Conservation (phyloP, 2,329 filamentous ascomycete species). For the Pseudogymnoascus sp. region DNA sequence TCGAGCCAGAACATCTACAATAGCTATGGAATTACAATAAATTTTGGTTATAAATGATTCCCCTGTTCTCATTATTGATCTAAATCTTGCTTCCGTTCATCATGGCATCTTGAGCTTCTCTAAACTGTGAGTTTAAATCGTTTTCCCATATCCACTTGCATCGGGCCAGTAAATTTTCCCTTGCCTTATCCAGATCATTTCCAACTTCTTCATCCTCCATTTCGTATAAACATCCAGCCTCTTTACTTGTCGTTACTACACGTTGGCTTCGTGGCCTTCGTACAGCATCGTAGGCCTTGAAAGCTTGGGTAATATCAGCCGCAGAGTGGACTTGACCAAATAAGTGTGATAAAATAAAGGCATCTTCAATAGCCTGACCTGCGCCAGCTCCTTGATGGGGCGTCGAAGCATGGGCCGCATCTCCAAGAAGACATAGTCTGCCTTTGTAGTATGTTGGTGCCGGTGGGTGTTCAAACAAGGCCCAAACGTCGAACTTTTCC, state of each 20-base stretch:
- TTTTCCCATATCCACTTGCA: constrained; percentile 33
- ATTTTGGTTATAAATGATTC: background rate
- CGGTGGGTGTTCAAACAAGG: constrained; percentile 39
- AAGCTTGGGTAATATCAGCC: constrained; percentile 36
- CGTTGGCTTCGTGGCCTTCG: constrained; percentile 33
- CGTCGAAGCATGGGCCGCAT: constrained; percentile 56
- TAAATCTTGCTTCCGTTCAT: background rate
- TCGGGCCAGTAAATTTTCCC: constrained; percentile 29
- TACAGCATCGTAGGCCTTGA: constrained; percentile 44
- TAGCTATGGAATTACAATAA: background rate
- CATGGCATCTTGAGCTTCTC: constrained; percentile 32
- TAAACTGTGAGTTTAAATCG: constrained; percentile 31
- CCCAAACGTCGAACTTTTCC: constrained; percentile 42
- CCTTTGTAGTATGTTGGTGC: constrained; percentile 36
- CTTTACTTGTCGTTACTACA: constrained; percentile 26
- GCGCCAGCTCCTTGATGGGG: constrained; percentile 54
- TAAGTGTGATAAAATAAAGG: constrained; percentile 37
- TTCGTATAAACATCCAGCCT: constrained; percentile 34
- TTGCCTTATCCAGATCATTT: constrained; percentile 31
- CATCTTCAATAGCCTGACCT: constrained; percentile 51
- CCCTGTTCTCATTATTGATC: background rate
- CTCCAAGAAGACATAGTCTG: constrained; percentile 46
- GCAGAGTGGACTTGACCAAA: constrained; percentile 34
- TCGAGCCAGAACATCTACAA: background rate
- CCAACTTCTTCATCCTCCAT: constrained; percentile 35